phyloP scores from a whole-genome alignment of 306 rosid genomes.

The Inga oerstediana region DNA sequence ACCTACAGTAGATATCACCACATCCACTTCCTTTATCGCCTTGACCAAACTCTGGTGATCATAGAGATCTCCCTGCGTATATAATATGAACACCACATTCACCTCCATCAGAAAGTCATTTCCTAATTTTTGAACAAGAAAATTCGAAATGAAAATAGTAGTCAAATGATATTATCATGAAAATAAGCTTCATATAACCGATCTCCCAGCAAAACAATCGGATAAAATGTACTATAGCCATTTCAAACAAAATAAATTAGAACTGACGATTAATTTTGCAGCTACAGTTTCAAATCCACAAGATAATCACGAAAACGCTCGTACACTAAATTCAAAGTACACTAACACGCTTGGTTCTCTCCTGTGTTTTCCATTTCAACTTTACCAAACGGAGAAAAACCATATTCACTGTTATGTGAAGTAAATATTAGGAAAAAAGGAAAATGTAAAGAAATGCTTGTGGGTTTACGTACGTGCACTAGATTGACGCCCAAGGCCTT shows the following conservation, averaged over 20 bases:
- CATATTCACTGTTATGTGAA: neutral
- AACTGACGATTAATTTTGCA: neutral
- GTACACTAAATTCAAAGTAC: neutral
- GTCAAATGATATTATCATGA: neutral
- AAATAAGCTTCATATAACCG: neutral
- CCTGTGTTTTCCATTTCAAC: neutral
- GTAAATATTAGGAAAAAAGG: neutral
- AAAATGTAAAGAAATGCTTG: neutral
- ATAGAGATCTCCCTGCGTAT: constrained; percentile 64
- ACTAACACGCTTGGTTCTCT: neutral
- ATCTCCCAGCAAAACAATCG: neutral
- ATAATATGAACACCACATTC: neutral
- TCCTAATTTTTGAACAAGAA: neutral
- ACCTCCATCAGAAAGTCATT: neutral
- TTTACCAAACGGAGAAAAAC: neutral
- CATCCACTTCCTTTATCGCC: constrained; percentile 80
- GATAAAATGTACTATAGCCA: neutral
- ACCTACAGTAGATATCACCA: constrained; percentile 70
- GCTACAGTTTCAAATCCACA: neutral
- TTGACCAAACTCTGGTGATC: constrained; percentile 77
- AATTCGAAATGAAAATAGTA: neutral
- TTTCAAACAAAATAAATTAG: neutral
- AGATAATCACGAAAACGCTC: neutral
- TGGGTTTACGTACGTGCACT: constrained; percentile 36
- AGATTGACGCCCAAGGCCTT: constrained; percentile 50